These are phyloP conservation scores for Myriosclerotinia curreyana DNA, from an alignment of 2,329 filamentous ascomycete genomes.

Conservation along the genomic window DNA sequence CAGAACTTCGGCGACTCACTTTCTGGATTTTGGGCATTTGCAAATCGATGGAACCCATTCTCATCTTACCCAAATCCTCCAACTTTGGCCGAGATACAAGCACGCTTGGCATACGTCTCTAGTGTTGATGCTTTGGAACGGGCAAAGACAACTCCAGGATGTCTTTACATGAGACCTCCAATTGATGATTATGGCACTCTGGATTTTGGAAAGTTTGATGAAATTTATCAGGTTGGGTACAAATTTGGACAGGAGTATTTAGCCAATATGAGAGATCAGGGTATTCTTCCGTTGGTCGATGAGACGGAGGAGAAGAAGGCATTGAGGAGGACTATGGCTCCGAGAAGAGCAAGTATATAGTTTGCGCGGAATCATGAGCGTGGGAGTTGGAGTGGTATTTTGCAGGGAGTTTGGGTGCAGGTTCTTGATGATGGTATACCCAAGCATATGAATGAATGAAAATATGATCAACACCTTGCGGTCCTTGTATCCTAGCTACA, in stretches of 20 bases:
- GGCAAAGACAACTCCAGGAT: conserved; percentile 86
- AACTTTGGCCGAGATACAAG: conserved; percentile 93
- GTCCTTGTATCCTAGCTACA: no score
- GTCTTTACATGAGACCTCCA: conserved; percentile 93
- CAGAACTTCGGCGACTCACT: conserved; percentile 92
- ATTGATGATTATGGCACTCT: conserved; percentile 91
- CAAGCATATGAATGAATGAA: conserved; percentile 1
- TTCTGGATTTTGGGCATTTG: conserved; percentile 89
- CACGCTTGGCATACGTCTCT: conserved; percentile 87
- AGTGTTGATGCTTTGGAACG: conserved; percentile 92
- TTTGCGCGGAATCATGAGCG: background rate
- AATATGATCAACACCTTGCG: no score
- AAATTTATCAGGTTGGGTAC: conserved; percentile 90
- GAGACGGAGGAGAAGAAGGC: conserved; percentile 76
- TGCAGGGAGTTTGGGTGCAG: conserved; percentile 6
- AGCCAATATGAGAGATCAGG: conserved; percentile 71
- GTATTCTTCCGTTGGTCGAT: conserved; percentile 66
- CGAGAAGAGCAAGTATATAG: conserved; percentile 72
- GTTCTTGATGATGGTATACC: conserved; percentile 5
- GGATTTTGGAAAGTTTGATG: conserved; percentile 96
- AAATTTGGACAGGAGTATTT: conserved; percentile 80
- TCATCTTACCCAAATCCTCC: conserved; percentile 86
- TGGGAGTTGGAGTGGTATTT: background rate
- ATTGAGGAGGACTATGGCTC: conserved; percentile 74
- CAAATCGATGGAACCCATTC: conserved; percentile 97